Conservation (phyloP, 495 filamentous ascomycete species). For the Pyrenula aspistea region DNA sequence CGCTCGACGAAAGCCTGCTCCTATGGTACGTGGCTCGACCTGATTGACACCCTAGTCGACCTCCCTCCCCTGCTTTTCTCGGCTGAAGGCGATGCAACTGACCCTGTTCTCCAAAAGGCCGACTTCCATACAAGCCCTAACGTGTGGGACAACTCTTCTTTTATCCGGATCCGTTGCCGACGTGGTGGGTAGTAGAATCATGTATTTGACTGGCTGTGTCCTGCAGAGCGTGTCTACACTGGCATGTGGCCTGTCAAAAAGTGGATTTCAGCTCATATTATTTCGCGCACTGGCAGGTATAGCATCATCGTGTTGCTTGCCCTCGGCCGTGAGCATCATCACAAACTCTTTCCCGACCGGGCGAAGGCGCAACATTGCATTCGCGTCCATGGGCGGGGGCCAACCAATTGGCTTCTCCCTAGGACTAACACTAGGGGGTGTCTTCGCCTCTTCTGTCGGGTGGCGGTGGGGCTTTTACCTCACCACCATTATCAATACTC, state of each 20-base stretch:
- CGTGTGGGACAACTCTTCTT: constrained; percentile 31
- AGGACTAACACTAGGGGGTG: constrained; percentile 31
- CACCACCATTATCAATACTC: constrained; percentile 22
- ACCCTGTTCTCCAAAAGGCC: constrained; percentile 16
- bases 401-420: constrained; percentile 34
- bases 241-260: constrained; percentile 28
- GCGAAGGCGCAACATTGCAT: constrained; percentile 28
- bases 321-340: constrained; percentile 35
- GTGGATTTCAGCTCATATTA: constrained; percentile 32
- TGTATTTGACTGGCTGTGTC: constrained; percentile 31
- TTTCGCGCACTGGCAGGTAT: constrained; percentile 40
- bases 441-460: constrained; percentile 31
- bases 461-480: constrained; percentile 36
- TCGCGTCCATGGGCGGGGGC: constrained; percentile 28
- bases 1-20: constrained; percentile 19
- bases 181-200: constrained; percentile 30
- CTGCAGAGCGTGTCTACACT: constrained; percentile 29
- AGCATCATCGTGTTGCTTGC: constrained; percentile 36
- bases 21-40: constrained; percentile 27
- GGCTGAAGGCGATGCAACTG: neutral
- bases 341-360: constrained; percentile 25
- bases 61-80: too few relatives aligned
- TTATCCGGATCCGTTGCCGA: constrained; percentile 39
- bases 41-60: too few relatives aligned
- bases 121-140: constrained; percentile 29